phyloP scores from a whole-genome alignment of 495 filamentous ascomycete species.

The Penicillium tannophilum region DNA sequence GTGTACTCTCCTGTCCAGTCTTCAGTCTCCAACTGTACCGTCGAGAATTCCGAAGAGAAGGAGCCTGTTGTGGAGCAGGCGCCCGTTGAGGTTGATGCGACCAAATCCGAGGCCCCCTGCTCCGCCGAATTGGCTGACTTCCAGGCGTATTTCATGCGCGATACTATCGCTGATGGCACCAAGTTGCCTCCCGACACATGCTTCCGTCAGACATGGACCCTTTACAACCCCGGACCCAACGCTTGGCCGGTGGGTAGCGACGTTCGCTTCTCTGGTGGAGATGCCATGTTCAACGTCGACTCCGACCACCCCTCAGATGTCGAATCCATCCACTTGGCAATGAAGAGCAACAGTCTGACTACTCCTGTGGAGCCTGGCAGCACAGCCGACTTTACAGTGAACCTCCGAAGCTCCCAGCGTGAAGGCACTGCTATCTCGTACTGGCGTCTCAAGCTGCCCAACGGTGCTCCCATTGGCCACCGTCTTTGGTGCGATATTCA shows the following conservation, averaged over 20 bases:
- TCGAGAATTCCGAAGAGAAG: conserved; percentile 58
- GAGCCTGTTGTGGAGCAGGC: conserved; percentile 38
- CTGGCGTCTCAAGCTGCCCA: conserved; percentile 87
- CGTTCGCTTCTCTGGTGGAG: conserved; percentile 89
- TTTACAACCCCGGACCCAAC: conserved; percentile 77
- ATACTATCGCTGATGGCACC: conserved; percentile 79
- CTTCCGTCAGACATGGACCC: conserved; percentile 90
- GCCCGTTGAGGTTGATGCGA: conserved; percentile 16
- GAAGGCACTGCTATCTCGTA: conserved; percentile 83
- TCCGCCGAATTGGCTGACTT: conserved; percentile 36
- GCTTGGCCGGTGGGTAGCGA: conserved; percentile 88
- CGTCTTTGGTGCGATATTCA: conserved; percentile 92
- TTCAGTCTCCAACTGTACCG: conserved; percentile 47
- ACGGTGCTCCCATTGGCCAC: conserved; percentile 85
- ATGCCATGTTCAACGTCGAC: conserved; percentile 91
- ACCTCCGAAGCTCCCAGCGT: conserved; percentile 75
- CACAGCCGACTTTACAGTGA: conserved; percentile 77
- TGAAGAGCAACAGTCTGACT: conserved; percentile 78
- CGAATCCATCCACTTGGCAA: conserved; percentile 67
- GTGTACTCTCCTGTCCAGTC: conserved; percentile 38
- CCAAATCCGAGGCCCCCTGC: conserved; percentile 24
- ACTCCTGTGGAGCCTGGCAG: conserved; percentile 70
- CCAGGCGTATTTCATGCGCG: conserved; percentile 75
- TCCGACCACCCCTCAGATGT: conserved; percentile 73
- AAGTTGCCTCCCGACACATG: conserved; percentile 62